Conservation (phyloP, 441 rosid genomes). For the Euphorbia schlechtendalii region DNA sequence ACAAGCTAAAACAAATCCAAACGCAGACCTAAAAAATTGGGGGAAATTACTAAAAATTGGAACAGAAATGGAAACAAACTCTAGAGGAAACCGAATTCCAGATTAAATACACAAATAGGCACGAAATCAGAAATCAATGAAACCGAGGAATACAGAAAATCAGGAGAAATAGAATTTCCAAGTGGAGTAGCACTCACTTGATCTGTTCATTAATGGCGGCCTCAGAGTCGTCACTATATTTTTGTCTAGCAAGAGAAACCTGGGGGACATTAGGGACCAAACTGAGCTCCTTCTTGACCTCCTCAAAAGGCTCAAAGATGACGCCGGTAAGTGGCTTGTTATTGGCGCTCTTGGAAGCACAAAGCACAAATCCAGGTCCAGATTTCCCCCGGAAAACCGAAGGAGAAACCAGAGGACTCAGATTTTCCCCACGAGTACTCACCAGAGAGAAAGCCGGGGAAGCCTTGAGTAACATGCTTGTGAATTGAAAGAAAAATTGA, state of each 20-base stretch:
- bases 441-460: constrained; percentile 37
- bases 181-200: constrained; percentile 29
- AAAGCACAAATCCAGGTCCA: constrained; percentile 17
- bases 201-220: constrained; percentile 51
- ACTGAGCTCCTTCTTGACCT: constrained; percentile 37
- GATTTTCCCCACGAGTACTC: constrained; percentile 25
- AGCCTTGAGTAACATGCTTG: constrained; percentile 38
- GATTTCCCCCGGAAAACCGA: constrained; percentile 12
- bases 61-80: no score
- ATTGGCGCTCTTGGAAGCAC: constrained; percentile 25
- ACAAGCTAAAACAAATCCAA: not conserved
- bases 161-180: not conserved
- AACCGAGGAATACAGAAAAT: not conserved
- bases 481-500: no score
- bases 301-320: constrained; percentile 46
- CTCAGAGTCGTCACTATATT: constrained; percentile 34
- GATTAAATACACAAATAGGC: not conserved
- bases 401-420: constrained; percentile 22
- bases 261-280: constrained; percentile 32
- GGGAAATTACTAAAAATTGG: not conserved
- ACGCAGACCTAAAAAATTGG: not conserved
- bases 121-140: not conserved
- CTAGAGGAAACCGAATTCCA: not conserved
- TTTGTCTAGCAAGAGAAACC: constrained; percentile 44
- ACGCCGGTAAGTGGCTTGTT: constrained; percentile 27